These are phyloP conservation scores for Ogataea minuta DNA, from an alignment of 805 yeast genomes.

Conservation along the genomic window DNA sequence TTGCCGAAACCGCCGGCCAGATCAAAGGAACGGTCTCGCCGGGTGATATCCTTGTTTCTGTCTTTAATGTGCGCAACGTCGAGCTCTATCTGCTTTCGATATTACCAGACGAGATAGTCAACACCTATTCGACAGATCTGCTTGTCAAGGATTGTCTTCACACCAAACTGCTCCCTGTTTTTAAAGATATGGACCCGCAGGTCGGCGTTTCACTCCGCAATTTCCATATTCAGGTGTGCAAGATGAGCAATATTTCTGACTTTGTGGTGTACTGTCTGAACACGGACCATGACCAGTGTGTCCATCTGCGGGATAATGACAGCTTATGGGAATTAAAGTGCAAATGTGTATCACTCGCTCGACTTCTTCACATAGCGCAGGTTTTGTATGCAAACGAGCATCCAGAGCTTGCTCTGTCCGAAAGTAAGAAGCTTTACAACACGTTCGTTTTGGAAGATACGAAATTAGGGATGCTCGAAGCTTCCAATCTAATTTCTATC, in stretches of 20 bases:
- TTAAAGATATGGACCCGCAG: conserved; percentile 62
- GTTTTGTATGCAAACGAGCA: conserved; percentile 26
- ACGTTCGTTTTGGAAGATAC: conserved; percentile 29
- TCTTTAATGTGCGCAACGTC: conserved; percentile 32
- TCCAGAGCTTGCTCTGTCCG: conserved; percentile 21
- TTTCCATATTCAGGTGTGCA: conserved; percentile 83
- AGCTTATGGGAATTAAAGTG: conserved; percentile 27
- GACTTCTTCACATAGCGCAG: conserved; percentile 46
- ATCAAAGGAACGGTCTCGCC: conserved; percentile 56
- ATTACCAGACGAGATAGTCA: conserved; percentile 22
- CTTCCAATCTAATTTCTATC: conserved; percentile 28
- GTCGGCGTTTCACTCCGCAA: conserved; percentile 77
- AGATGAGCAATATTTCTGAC: conserved; percentile 70
- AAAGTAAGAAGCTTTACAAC: conserved; percentile 23
- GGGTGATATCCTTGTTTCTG: conserved; percentile 50
- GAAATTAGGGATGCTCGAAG: conserved; percentile 17
- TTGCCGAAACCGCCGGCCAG: conserved; percentile 41
- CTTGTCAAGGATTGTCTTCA: conserved; percentile 43
- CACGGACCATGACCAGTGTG: conserved; percentile 34
- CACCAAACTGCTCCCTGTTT: conserved; percentile 48
- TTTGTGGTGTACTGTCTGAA: conserved; percentile 71
- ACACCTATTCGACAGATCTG: conserved; percentile 28
- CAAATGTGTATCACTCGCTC: conserved; percentile 38
- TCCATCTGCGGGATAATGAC: conserved; percentile 11
- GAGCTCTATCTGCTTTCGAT: conserved; percentile 30